These are phyloP conservation scores for Setomelanomma holmii DNA, from an alignment of 2,329 filamentous ascomycete species.

Conservation along the genomic window DNA sequence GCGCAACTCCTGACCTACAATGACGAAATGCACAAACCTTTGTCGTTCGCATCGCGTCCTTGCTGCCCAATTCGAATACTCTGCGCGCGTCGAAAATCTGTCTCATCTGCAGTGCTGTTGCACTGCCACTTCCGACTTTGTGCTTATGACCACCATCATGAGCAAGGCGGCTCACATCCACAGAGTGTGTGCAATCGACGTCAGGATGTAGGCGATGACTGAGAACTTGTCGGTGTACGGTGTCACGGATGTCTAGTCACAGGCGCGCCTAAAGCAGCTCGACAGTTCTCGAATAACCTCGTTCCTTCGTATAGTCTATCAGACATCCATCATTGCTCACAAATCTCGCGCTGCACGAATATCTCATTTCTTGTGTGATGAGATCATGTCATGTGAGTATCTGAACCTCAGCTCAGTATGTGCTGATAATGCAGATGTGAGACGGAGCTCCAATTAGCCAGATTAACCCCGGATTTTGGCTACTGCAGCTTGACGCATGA, in stretches of 20 bases:
- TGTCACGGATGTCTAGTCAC: too few species aligned
- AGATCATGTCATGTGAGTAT: conserved; percentile 2
- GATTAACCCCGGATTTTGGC: conserved; percentile 6
- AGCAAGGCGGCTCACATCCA: not conserved
- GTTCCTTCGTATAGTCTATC: not conserved
- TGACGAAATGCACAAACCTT: not conserved
- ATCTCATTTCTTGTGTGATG: not conserved
- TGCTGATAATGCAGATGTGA: not conserved
- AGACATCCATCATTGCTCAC: not conserved
- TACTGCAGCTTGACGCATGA: conserved; percentile 3
- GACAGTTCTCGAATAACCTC: not conserved
- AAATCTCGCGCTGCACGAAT: not conserved
- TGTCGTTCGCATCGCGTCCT: not conserved
- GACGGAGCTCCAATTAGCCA: conserved; percentile 1
- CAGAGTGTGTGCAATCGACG: not conserved
- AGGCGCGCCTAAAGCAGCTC: too few species aligned
- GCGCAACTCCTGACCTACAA: not conserved
- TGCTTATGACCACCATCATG: not conserved
- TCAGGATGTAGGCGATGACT: not conserved
- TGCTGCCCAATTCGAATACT: conserved; percentile 1
- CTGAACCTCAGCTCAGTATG: not conserved
- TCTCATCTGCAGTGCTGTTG: not conserved
- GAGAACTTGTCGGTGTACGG: too few species aligned
- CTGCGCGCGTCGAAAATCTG: not conserved
- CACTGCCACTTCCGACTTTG: not conserved